Conservation (phyloP, 2,329 filamentous ascomycete species). For the Fusarium sambucinum region DNA sequence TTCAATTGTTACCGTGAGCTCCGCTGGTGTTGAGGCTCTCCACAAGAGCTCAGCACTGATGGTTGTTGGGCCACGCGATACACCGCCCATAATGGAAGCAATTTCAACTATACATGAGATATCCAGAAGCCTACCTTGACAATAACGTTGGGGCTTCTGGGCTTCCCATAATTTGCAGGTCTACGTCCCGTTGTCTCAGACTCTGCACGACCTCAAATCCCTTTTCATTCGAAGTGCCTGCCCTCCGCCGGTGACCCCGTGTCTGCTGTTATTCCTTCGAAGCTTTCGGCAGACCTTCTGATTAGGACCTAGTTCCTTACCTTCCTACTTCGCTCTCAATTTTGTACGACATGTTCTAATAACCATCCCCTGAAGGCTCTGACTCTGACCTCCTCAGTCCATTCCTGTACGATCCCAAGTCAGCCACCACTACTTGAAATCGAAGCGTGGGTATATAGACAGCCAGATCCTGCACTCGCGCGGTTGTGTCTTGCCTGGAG, state of each 20-base stretch:
- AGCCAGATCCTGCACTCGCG: conserved; percentile 52
- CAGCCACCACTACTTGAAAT: conserved; percentile 47
- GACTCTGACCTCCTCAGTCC: conserved; percentile 38
- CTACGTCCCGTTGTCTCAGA: conserved; percentile 58
- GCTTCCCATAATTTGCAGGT: conserved; percentile 54
- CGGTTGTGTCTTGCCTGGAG: conserved; percentile 47
- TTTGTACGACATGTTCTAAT: conserved; percentile 46
- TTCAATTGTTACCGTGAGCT: conserved; percentile 42
- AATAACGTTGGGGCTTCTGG: conserved; percentile 49
- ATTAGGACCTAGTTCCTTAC: conserved; percentile 37
- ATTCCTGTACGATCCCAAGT: conserved; percentile 48
- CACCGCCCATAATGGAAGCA: conserved; percentile 33
- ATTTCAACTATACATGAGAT: conserved; percentile 29
- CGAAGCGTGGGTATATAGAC: conserved; percentile 55
- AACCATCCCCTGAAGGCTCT: conserved; percentile 42
- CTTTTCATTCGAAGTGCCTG: conserved; percentile 47
- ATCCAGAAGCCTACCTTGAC: conserved; percentile 31
- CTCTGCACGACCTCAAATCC: conserved; percentile 55
- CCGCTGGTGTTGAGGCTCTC: conserved; percentile 31
- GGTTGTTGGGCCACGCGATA: conserved; percentile 25
- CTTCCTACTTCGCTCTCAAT: conserved; percentile 32
- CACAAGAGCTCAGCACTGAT: conserved; percentile 25
- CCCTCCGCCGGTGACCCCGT: conserved; percentile 48
- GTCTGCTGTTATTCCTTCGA: conserved; percentile 45
- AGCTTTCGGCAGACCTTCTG: conserved; percentile 43